Conservation (phyloP, 768 basidiomycete genomes). For the Cyclocybe cylindracea region DNA sequence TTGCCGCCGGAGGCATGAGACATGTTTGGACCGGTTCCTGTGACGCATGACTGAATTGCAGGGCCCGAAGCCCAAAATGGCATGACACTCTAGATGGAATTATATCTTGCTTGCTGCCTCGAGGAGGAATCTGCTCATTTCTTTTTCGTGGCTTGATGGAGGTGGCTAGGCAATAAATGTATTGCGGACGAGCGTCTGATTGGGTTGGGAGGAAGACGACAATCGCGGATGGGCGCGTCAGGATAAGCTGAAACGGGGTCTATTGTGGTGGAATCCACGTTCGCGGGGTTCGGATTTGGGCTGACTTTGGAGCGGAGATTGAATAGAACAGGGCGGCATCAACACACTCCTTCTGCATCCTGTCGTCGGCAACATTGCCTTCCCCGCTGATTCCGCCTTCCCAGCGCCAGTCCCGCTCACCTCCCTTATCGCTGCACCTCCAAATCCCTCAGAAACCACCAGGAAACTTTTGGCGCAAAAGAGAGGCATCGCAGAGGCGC, state of each 20-base stretch:
- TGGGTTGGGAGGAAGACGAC: neutral
- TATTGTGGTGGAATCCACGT: conserved; percentile 2
- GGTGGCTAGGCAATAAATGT: neutral
- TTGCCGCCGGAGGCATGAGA: conserved; percentile 30
- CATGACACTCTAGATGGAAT: neutral
- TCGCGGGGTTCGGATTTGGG: conserved; percentile 17
- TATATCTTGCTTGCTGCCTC: too few species aligned
- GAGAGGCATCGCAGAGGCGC: neutral
- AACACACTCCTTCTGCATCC: conserved; percentile 15
- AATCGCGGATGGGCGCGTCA: conserved; percentile 5
- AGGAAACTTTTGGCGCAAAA: neutral
- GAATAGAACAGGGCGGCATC: conserved; percentile 32
- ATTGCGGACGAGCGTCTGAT: too few species aligned
- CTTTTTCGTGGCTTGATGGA: neutral
- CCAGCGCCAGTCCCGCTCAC: neutral
- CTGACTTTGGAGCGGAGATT: conserved; percentile 33
- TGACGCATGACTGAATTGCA: conserved; percentile 28
- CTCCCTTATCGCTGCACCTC: neutral
- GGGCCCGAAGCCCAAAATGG: neutral
- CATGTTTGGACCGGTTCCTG: conserved; percentile 29
- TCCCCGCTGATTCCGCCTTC: conserved; percentile 1
- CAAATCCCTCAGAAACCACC: neutral
- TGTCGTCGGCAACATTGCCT: conserved; percentile 20
- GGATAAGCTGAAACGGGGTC: neutral
- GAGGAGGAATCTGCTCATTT: too few species aligned